Base-by-base conservation (phyloP, 768 basidiomycete genomes). In the Tulasnella sp. region DNA sequence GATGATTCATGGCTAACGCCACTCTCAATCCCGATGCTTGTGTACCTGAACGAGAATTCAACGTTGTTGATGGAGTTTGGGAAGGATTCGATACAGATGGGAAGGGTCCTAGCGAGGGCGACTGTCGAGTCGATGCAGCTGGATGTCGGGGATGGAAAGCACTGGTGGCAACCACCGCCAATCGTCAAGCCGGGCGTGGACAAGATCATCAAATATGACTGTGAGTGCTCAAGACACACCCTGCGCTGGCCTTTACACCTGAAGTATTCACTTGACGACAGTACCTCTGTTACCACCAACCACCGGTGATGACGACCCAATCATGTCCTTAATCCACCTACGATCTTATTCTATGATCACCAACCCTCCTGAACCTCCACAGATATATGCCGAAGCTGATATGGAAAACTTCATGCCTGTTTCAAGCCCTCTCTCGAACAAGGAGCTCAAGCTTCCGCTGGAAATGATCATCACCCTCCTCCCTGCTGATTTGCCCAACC, bases 1-100 rank as follows among this genome's bases (percentile, higher is more conserved):
- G 57, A 59, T 42, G 57, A 59, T 29, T 59, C 57, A 3, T 59
- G 57, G 57, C 41, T 59, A 12, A 59, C 57, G 19, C 57, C 46
- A 1, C 7, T 59, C 25, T 59, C 57, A 15, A 31, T 59, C 2
- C 57, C 57, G 3, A 15, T 59, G 9, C 30, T 49, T 17, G 29
- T 59, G 9, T 25, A 29, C 24, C 48, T 34, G 17, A 25, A 59
- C 11, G 25, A 50, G 49, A 49, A 49, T 24, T 30, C 27, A 19
- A 41, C 27, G 31, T 34, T 59, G 25, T 31, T 59, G 3, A 31
- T 25, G 11, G 57, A 59, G 49, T 59, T 38, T 30, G 46, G 17
- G 22, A 34, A 59, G 30, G 49, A 59, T 24, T 44, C 49, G 15
- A 31, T n/a, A 46, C 29, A 49, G 27, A 48, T 59, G 45, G 24